Base-by-base conservation (phyloP, 352 stramenopile species). In the Thalassiosira mediterranea region DNA sequence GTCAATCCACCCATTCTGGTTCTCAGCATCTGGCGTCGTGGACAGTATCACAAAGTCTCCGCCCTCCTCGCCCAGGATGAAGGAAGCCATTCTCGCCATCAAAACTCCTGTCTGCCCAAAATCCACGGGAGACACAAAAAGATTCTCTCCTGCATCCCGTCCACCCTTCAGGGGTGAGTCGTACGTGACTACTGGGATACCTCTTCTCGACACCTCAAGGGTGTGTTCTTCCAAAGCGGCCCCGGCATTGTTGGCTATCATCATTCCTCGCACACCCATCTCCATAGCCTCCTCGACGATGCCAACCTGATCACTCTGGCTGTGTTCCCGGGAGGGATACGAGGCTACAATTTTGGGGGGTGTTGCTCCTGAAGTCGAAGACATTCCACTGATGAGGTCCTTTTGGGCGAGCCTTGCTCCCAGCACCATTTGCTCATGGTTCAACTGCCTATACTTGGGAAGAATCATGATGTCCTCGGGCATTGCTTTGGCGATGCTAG, bases 211-310 rank as follows among this genome's bases (percentile, higher is more conserved):
- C 0, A 25, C 44, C 17, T 7, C n/a, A 29, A 29, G 25, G 25
- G 44, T 53, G 29, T 26, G n/a, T 29, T 26, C 29, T 25, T 53
- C 44, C 1, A 53, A n/a, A 1, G n/a, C 3, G 25, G 1, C 4
- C 25, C 44, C 44, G n/a, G 44, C 44, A 53, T 53, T 53, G 44
- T 53, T 53, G 1, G 44, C 13, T 25, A 53, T n/a, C 44, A 53
- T 28, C 8, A 53, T 53, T 53, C 13, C n/a, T 11, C 29, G n/a
- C 1, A 15, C 44, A 1, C 5, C 29, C n/a, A 26, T n/a, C 10
- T 53, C 5, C 13, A 25, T 53, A 25, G 44, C 44, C 25, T 53
- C n/a, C 29, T 25, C 19, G 29, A 53, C 44, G 29, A 19, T 4
- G 4, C n/a, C 15, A 29, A 53, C 29, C 29, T 53, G 44, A 53